Evolutionary conservation across 2,329 filamentous ascomycete genomes (phyloP), one percentile per base, ranked within the genome.

Genomic region (Trichothecium sympodiale): DNA sequence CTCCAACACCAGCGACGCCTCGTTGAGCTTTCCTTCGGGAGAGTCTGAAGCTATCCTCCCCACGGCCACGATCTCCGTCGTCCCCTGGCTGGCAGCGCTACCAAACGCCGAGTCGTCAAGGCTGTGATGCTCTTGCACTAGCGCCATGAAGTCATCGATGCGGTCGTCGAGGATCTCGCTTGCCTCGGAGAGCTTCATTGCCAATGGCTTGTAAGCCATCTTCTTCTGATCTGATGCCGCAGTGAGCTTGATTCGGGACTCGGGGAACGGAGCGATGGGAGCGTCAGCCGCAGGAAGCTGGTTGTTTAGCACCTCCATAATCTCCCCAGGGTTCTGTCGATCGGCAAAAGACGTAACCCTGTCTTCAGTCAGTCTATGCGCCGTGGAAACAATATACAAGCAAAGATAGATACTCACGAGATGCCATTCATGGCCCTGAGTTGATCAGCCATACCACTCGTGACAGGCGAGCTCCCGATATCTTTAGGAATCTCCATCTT

Each of bases 161-260:
- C 87, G 74, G 58, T 96, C 89, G 59, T 98, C 91, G 7, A 96
- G 71, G 31, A 94, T 84, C 56, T 94, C 88, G 4, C 89, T 94
- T 0, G 86, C 79, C 54, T 95, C 88, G 5, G 85, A 88, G 6
- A 91, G 69, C 51, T 94, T 94, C 87, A 96, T 94, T 3, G 85
- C 82, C 68, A 96, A 80, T 2, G 87, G 84, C 53, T 88, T 91
- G 60, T 96, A 98, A 1, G 69, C 77, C 46, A 95, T 80, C 55
- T 94, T 95, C 55, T 88, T 87, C 50, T 86, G 72, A 54, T 96
- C 89, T 2, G 86, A 89, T 40, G 84, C 83, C 3, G 86, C 83
- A 5, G 80, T 88, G 15, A 94, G 69, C 53, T 83, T 88, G 54
- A 96, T 77, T 34, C 91, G 81, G 13, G 85, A 54, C 55, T 91